Percentiles rank a stretch among this genome's conserved stretches.
Conservation (phyloP, 176 grass and related monocot genomes). For the Triticum dicoccoides region DNA sequence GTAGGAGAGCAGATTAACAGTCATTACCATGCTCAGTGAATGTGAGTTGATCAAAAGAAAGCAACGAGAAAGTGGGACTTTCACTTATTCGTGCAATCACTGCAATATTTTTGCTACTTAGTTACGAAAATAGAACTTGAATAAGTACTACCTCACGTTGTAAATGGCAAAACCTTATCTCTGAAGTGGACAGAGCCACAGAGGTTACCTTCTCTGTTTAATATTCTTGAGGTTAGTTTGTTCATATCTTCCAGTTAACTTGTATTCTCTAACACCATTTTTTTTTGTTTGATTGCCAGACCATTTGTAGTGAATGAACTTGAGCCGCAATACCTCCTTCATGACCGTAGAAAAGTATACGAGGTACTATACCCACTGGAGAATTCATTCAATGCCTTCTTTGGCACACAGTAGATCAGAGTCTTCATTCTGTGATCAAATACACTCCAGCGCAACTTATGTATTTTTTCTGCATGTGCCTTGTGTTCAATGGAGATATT, state of each 20-base stretch:
- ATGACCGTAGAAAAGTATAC: slow-evolving; percentile 97
- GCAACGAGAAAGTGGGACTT: background rate
- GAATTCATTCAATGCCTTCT: slow-evolving; percentile 23
- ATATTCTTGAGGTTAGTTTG: slow-evolving; percentile 25
- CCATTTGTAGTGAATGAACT: slow-evolving; percentile 98
- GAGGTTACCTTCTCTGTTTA: slow-evolving; percentile 17
- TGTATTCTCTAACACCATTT: slow-evolving; percentile 25
- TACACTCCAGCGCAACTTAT: background rate
- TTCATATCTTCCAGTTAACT: slow-evolving; percentile 14
- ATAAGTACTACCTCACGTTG: background rate
- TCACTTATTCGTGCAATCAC: background rate
- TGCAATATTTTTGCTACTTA: background rate
- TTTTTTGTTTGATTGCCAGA: slow-evolving; percentile 42
- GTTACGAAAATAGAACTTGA: background rate
- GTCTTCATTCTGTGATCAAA: slow-evolving; percentile 14
- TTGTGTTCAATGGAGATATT: background rate
- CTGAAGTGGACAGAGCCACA: background rate
- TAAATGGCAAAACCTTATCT: background rate
- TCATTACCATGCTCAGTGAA: slow-evolving; percentile 4
- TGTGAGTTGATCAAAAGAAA: background rate
- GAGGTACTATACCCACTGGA: slow-evolving; percentile 55
- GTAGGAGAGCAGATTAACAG: background rate
- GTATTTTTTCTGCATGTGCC: slow-evolving; percentile 10
- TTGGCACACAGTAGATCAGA: slow-evolving; percentile 3
- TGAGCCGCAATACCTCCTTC: slow-evolving; percentile 88